phyloP scores from a whole-genome alignment of 2,329 filamentous ascomycete species.

The Exophiala oligosperma region DNA sequence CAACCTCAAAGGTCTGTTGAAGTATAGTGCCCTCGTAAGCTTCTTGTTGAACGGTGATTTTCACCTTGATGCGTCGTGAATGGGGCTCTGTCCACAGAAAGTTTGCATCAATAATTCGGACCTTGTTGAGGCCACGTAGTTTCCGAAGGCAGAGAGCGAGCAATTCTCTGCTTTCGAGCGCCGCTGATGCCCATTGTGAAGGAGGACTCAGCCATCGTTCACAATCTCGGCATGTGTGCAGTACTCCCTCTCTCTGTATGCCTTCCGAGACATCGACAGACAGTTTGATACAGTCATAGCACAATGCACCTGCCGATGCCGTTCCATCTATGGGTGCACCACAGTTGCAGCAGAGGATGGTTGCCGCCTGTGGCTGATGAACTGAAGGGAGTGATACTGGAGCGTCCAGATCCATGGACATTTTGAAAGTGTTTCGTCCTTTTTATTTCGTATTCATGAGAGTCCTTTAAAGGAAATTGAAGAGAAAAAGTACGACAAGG shows the following conservation, averaged over 20 bases:
- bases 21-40: slow-evolving; percentile 67
- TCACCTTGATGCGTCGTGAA: slow-evolving; percentile 86
- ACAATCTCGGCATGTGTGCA: slow-evolving; percentile 93
- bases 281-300: slow-evolving; percentile 93
- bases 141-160: slow-evolving; percentile 89
- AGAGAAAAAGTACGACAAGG: not conserved
- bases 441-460: not conserved
- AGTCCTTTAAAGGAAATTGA: not conserved
- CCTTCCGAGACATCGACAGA: slow-evolving; percentile 90
- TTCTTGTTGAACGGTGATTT: slow-evolving; percentile 85
- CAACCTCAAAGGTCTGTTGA: slow-evolving; percentile 93
- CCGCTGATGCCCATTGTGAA: slow-evolving; percentile 78
- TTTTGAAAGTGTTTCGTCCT: slow-evolving; percentile 31
- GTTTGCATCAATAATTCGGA: slow-evolving; percentile 89
- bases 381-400: slow-evolving; percentile 45
- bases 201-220: slow-evolving; percentile 91
- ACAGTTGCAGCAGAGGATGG: slow-evolving; percentile 98
- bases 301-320: slow-evolving; percentile 79
- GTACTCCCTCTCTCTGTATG: slow-evolving; percentile 83
- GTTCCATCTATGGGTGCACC: slow-evolving; percentile 94
- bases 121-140: slow-evolving; percentile 80
- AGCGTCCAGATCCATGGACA: slow-evolving; percentile 62
- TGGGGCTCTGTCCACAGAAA: slow-evolving; percentile 99
- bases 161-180: slow-evolving; percentile 86
- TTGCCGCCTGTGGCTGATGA: slow-evolving; percentile 39